These are phyloP conservation scores for Mimosa pudica DNA, from an alignment of 306 rosid genomes.

Conservation along the genomic window DNA sequence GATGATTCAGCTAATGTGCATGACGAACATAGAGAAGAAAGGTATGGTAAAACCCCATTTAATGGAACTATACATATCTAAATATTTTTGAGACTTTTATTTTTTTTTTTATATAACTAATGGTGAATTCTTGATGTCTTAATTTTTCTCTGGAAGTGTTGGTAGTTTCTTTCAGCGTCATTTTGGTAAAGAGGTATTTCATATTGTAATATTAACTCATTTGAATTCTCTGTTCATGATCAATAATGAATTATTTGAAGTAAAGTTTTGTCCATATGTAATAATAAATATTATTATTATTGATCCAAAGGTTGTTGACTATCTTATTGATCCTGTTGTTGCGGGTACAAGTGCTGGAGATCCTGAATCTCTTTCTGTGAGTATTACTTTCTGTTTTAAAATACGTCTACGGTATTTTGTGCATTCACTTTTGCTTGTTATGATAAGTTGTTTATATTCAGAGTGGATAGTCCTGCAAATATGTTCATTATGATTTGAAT, in stretches of 20 bases:
- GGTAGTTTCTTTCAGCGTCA: conserved; percentile 88
- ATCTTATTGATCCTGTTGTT: conserved; percentile 89
- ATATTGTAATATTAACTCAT: conserved; percentile 12
- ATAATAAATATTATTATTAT: not conserved
- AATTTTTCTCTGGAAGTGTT: conserved; percentile 57
- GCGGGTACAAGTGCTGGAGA: conserved; percentile 88
- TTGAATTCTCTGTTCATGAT: conserved; percentile 17
- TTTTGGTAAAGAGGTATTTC: conserved; percentile 88
- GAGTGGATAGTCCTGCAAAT: conserved; percentile 16
- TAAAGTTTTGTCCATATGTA: not conserved
- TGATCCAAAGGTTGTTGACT: conserved; percentile 80
- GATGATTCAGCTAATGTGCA: conserved; percentile 44
- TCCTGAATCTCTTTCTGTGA: conserved; percentile 94
- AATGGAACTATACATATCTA: conserved; percentile 22
- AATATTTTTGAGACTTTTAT: conserved; percentile 2
- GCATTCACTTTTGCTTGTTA: conserved; percentile 10
- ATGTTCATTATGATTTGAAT: conserved; percentile 6
- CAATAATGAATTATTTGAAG: conserved; percentile 20
- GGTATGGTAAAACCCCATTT: conserved; percentile 50
- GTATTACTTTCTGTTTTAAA: conserved; percentile 46
- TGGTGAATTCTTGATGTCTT: conserved; percentile 23
- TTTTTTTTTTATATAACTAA: conserved; percentile 28
- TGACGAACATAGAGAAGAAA: conserved; percentile 63
- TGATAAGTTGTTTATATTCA: conserved; percentile 17
- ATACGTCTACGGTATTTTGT: conserved; percentile 5